phyloP scores from a whole-genome alignment of 306 rosid species.

The Medicago lupulina region DNA sequence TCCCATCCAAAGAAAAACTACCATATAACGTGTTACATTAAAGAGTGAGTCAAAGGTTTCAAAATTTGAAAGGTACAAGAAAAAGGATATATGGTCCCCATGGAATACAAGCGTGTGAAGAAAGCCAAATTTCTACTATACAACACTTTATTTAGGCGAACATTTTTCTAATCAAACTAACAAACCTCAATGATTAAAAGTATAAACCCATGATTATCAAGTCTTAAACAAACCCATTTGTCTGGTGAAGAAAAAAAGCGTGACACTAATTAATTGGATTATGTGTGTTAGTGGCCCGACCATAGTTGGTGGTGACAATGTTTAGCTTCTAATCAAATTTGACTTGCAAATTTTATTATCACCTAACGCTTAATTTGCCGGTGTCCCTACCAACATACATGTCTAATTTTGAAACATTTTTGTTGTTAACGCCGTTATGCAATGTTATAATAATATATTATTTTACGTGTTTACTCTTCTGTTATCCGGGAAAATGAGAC shows the following conservation, averaged over 20 bases:
- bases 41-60: slow-evolving; percentile 33
- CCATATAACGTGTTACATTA: not conserved
- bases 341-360: slow-evolving; percentile 41
- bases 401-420: slow-evolving; percentile 46
- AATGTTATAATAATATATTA: not conserved
- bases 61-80: slow-evolving; percentile 34
- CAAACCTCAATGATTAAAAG: slow-evolving; percentile 70
- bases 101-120: slow-evolving; percentile 47
- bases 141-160: slow-evolving; percentile 33
- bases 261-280: slow-evolving; percentile 35
- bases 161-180: slow-evolving; percentile 35
- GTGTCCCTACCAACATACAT: slow-evolving; percentile 68
- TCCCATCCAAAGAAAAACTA: not conserved
- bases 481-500: too few species aligned
- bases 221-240: slow-evolving; percentile 49
- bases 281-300: slow-evolving; percentile 52
- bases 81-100: slow-evolving; percentile 19
- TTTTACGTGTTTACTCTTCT: too few species aligned
- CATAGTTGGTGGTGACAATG: slow-evolving; percentile 58
- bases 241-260: slow-evolving; percentile 46
- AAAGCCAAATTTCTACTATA: slow-evolving; percentile 21
- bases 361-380: slow-evolving; percentile 61
- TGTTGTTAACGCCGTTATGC: slow-evolving; percentile 37
- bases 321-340: slow-evolving; percentile 49
- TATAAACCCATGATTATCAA: slow-evolving; percentile 50